Evolutionary conservation across 768 basidiomycete species (phyloP).

Genomic region (Russula ochroleuca): DNA sequence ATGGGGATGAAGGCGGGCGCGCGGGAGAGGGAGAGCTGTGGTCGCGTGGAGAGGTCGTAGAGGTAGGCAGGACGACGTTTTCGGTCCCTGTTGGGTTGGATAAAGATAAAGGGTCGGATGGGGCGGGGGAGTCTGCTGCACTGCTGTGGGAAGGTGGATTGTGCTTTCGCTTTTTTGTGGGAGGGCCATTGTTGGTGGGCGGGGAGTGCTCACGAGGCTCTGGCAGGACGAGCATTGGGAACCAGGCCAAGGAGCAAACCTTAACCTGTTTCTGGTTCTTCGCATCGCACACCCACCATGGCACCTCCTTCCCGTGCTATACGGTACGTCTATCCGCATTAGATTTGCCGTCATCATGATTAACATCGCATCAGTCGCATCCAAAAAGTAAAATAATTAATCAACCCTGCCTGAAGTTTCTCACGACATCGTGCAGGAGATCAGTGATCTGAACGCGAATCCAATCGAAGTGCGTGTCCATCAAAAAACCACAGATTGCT

Average conservation of each 20-base stretch:
- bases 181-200: constrained; percentile 17
- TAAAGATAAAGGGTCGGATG: constrained; percentile 32
- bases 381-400: constrained; percentile 50
- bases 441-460: constrained; percentile 53
- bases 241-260: constrained; percentile 15
- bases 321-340: constrained; percentile 11
- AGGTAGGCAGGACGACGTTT: constrained; percentile 56
- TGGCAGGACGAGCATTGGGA: constrained; percentile 11
- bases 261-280: constrained; percentile 15
- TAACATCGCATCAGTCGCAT: constrained; percentile 50
- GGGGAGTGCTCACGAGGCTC: constrained; percentile 33
- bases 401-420: background rate
- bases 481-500: background rate
- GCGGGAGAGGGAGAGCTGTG: constrained; percentile 68
- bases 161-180: constrained; percentile 26
- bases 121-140: constrained; percentile 35
- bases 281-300: constrained; percentile 1
- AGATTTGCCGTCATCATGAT: background rate
- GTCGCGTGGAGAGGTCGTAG: constrained; percentile 62
- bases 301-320: constrained; percentile 1
- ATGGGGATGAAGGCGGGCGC: constrained; percentile 63
- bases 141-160: constrained; percentile 26
- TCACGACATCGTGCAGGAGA: constrained; percentile 48
- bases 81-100: constrained; percentile 36
- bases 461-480: constrained; percentile 56